Conservation (phyloP, 371 early-diverging fungal genomes). For the Chytridium lagenaria region DNA sequence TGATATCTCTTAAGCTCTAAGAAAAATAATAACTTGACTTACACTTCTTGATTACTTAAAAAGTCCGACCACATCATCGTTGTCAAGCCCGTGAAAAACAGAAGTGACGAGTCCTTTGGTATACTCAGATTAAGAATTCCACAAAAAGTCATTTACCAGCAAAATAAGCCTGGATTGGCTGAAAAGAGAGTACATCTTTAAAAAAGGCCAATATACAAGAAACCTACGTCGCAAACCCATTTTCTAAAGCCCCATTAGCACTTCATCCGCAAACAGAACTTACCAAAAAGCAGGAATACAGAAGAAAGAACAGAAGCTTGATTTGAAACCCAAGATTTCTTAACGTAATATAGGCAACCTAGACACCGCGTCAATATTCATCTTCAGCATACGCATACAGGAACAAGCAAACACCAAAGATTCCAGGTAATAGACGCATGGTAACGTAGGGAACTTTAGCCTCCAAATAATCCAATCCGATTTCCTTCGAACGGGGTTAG, state of each 20-base stretch:
- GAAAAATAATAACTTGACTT: constrained; percentile 13
- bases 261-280: too few species aligned
- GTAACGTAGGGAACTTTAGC: constrained; percentile 80
- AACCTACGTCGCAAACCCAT: constrained; percentile 40
- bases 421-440: constrained; percentile 79
- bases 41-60: constrained; percentile 42
- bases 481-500: constrained; percentile 38
- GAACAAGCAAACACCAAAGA: constrained; percentile 78
- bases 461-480: constrained; percentile 65
- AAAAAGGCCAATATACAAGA: not conserved
- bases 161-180: constrained; percentile 89
- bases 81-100: constrained; percentile 75
- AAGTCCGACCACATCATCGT: constrained; percentile 55
- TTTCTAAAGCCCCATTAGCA: too few species aligned
- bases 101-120: constrained; percentile 77
- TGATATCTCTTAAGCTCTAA: constrained; percentile 57
- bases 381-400: constrained; percentile 44
- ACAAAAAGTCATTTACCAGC: constrained; percentile 49
- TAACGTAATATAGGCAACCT: constrained; percentile 79
- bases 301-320: constrained; percentile 74
- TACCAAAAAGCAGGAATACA: constrained; percentile 67
- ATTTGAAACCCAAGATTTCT: constrained; percentile 73
- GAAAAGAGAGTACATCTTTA: not conserved
- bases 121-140: not conserved
- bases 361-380: not conserved